Evolutionary conservation across 306 rosid genomes (phyloP).

Genomic region (Inga leiocalycina): DNA sequence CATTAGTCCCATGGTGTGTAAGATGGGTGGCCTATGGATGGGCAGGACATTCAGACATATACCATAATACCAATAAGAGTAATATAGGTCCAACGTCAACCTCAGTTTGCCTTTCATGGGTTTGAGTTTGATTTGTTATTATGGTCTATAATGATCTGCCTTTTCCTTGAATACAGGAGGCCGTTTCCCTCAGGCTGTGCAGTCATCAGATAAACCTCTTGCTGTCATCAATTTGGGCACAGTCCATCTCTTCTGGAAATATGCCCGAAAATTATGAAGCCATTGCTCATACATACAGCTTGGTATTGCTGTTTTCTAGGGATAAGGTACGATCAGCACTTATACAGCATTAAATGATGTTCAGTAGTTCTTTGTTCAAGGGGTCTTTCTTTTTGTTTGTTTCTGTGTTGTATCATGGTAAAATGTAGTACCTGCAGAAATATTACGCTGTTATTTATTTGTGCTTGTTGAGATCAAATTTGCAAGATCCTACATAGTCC

Average conservation of each 20-base stretch:
- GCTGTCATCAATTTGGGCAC: conserved; percentile 85
- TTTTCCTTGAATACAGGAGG: conserved; percentile 54
- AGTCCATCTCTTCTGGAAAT: conserved; percentile 74
- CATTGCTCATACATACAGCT: conserved; percentile 79
- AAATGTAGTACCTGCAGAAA: not conserved
- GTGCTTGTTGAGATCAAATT: conserved; percentile 18
- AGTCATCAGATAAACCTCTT: conserved; percentile 74
- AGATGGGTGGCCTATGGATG: not conserved
- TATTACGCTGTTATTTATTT: conserved; percentile 16
- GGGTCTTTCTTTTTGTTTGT: conserved; percentile 17
- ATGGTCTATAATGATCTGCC: conserved; percentile 13
- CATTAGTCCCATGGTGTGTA: not conserved
- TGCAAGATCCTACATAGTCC: not conserved
- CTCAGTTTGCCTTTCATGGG: not conserved
- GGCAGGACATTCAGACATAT: not conserved
- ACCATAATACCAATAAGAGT: conserved; percentile 1
- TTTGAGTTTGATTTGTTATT: conserved; percentile 22
- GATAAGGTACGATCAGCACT: conserved; percentile 64
- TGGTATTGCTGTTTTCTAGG: conserved; percentile 76
- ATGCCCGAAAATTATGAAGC: conserved; percentile 92
- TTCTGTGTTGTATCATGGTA: conserved; percentile 22
- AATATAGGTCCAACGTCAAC: conserved; percentile 17
- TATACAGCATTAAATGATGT: conserved; percentile 29
- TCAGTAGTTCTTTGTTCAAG: conserved; percentile 8
- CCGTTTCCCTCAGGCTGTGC: conserved; percentile 62